phyloP scores from a whole-genome alignment of 495 filamentous ascomycete species.

The Cercophora scortea region DNA sequence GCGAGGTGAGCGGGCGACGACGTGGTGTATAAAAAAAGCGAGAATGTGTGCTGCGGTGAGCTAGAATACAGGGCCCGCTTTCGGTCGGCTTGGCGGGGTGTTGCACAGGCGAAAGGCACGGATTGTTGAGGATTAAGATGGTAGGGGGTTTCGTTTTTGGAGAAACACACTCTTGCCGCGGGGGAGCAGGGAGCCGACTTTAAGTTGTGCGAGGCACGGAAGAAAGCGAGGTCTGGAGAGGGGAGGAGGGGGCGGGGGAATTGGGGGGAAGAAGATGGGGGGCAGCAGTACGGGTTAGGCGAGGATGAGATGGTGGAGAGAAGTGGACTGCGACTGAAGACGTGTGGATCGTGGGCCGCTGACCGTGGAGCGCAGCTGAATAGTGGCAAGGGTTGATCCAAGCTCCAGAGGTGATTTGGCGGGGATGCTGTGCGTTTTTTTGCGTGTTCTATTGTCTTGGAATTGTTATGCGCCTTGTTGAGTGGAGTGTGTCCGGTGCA shows the following conservation, averaged over 20 bases:
- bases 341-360: neutral
- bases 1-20: neutral
- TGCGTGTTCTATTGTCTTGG: too few relatives aligned
- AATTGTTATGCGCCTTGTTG: too few relatives aligned
- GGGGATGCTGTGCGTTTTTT: too few relatives aligned
- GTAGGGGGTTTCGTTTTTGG: slow-evolving; percentile 1
- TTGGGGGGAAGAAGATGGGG: neutral
- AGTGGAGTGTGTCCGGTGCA: too few relatives aligned
- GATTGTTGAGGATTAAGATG: neutral
- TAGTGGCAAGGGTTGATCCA: neutral
- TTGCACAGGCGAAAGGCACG: neutral
- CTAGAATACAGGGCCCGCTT: neutral
- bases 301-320: neutral
- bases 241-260: neutral
- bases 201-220: slow-evolving; percentile 12
- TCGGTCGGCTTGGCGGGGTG: slow-evolving; percentile 3
- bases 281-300: neutral
- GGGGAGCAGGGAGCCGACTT: slow-evolving; percentile 10
- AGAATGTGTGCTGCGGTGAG: neutral
- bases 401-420: too few relatives aligned
- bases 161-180: slow-evolving; percentile 4
- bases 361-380: neutral
- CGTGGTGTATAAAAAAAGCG: neutral
- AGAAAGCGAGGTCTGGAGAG: neutral
- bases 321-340: too few relatives aligned